Conservation (phyloP, 164 flowering plant genomes). For the Tetracentron sinense region DNA sequence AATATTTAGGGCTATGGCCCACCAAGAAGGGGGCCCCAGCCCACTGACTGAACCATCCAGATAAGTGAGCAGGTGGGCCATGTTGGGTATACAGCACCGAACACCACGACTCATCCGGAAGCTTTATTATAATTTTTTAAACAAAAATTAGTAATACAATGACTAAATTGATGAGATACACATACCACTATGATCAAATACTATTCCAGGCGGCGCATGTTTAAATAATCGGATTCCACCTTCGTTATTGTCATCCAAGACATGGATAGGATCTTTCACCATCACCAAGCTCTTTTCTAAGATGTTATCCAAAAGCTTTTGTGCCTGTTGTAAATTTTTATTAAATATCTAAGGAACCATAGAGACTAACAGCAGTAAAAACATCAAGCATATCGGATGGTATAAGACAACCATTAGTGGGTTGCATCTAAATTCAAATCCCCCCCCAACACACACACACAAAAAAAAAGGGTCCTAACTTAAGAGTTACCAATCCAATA, state of each 20-base stretch:
- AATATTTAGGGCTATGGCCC: neutral
- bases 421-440: no score
- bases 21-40: neutral
- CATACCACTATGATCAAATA: conserved; percentile 64
- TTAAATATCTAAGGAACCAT: neutral
- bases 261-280: conserved; percentile 26
- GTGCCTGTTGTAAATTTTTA: conserved; percentile 47
- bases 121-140: neutral
- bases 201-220: conserved; percentile 64
- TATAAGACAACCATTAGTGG: no score
- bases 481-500: no score
- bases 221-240: conserved; percentile 67
- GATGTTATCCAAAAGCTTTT: conserved; percentile 62
- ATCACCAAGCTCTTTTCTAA: conserved; percentile 60
- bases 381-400: neutral
- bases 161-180: conserved; percentile 3
- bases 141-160: neutral
- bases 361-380: neutral
- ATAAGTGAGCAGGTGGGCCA: neutral
- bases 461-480: no score
- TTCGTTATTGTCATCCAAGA: conserved; percentile 26
- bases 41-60: neutral
- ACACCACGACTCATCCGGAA: no score
- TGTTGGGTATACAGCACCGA: neutral
- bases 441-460: no score